phyloP scores from a whole-genome alignment of 768 basidiomycete species.

The Rhizopogon vesiculosus region DNA sequence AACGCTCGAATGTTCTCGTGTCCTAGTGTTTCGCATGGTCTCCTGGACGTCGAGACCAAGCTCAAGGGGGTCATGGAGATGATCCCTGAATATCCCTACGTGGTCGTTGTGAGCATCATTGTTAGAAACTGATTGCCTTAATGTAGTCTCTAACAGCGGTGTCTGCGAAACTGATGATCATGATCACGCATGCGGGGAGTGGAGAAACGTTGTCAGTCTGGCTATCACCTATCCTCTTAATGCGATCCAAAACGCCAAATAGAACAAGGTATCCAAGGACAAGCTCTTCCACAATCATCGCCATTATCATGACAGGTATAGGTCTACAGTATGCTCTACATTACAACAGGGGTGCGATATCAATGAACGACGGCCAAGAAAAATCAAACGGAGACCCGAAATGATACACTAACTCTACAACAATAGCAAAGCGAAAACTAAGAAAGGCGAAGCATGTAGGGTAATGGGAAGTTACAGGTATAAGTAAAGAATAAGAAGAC shows the following conservation, averaged over 20 bases:
- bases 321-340: not conserved
- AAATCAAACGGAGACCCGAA: not conserved
- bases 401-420: conserved; percentile 2
- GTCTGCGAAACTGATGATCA: no score
- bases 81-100: no score
- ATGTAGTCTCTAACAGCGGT: no score
- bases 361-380: conserved; percentile 2
- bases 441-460: not conserved
- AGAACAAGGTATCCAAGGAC: not conserved
- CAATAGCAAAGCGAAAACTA: not conserved
- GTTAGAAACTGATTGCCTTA: no score
- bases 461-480: not conserved
- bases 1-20: not conserved
- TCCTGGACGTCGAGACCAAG: not conserved
- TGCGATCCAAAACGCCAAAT: no score
- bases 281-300: not conserved
- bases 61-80: not conserved
- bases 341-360: not conserved
- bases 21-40: not conserved
- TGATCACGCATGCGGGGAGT: no score
- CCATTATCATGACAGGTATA: not conserved
- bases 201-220: no score
- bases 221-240: not conserved
- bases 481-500: conserved; percentile 1
- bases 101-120: no score